Conservation (phyloP, 208 protist genomes). For the Crithidia brevicula region DNA sequence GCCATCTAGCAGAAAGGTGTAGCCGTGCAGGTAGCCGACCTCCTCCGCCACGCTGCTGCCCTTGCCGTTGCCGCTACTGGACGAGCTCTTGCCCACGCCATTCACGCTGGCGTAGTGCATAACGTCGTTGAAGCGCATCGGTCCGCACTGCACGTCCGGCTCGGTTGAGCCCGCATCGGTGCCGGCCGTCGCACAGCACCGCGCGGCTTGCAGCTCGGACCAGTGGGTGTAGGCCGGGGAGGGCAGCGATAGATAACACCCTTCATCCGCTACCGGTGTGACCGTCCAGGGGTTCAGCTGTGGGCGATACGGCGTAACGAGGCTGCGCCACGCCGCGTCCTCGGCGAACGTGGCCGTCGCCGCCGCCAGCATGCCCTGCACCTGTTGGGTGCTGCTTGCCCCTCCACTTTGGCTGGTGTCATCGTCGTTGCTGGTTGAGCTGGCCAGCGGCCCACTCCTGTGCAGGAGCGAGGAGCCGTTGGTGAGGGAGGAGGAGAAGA, state of each 20-base stretch:
- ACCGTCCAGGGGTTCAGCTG: slow-evolving; percentile 40
- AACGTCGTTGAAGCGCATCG: slow-evolving; percentile 40
- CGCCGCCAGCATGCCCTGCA: slow-evolving; percentile 24
- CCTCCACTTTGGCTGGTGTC: not conserved
- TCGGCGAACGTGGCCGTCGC: slow-evolving; percentile 28
- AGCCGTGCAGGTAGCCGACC: slow-evolving; percentile 58
- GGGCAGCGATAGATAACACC: slow-evolving; percentile 71
- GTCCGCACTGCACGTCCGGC: slow-evolving; percentile 7
- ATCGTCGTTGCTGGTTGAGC: slow-evolving; percentile 1
- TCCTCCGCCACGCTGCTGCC: not conserved
- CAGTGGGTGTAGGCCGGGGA: slow-evolving; percentile 39
- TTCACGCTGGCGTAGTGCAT: slow-evolving; percentile 26
- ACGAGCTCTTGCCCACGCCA: not conserved
- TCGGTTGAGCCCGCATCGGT: slow-evolving; percentile 1
- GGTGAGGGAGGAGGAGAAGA: slow-evolving; percentile 1
- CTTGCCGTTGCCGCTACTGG: not conserved
- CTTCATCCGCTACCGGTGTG: slow-evolving; percentile 51
- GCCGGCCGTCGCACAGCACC: slow-evolving; percentile 15
- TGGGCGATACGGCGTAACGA: slow-evolving; percentile 4
- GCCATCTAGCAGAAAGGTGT: slow-evolving; percentile 39
- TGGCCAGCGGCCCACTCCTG: not conserved
- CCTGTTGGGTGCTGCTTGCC: slow-evolving; percentile 2
- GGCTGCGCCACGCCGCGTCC: slow-evolving; percentile 27
- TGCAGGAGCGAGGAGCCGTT: not conserved
- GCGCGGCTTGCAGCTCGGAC: slow-evolving; percentile 29